phyloP scores from a whole-genome alignment of 1,139 yeast species.

The Yamadazyma buinensis region DNA sequence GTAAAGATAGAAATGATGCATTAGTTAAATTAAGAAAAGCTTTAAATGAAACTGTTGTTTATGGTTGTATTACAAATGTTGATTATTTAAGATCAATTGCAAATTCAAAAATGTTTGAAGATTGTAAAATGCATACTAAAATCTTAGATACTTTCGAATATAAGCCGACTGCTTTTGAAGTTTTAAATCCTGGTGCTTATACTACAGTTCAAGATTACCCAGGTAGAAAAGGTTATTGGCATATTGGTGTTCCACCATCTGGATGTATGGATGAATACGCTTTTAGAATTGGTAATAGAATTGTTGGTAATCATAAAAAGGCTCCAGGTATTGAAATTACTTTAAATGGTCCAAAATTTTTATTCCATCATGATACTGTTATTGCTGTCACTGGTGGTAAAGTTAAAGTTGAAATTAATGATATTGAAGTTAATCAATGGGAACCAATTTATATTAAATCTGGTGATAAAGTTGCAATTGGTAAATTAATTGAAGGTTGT shows the following conservation, averaged over 20 bases:
- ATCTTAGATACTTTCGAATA: constrained; percentile 81
- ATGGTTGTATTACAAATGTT: constrained; percentile 85
- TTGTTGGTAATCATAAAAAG: constrained; percentile 77
- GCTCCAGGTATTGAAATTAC: constrained; percentile 93
- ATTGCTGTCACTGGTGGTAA: constrained; percentile 86
- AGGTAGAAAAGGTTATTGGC: constrained; percentile 87
- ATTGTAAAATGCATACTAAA: constrained; percentile 82
- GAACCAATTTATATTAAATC: constrained; percentile 63
- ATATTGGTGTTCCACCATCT: constrained; percentile 93
- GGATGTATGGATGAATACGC: constrained; percentile 97
- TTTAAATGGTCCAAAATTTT: constrained; percentile 76
- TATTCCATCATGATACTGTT: constrained; percentile 76
- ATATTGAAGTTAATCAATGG: constrained; percentile 51
- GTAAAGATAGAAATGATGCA: constrained; percentile 83
- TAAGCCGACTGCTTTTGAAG: constrained; percentile 78
- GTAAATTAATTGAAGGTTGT: constrained; percentile 79
- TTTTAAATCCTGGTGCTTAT: constrained; percentile 84
- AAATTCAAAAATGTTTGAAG: constrained; percentile 75
- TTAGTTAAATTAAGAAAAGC: constrained; percentile 73
- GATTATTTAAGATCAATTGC: constrained; percentile 88
- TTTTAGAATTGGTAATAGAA: constrained; percentile 81
- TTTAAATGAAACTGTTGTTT: constrained; percentile 77
- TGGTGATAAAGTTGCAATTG: constrained; percentile 78
- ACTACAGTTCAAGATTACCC: constrained; percentile 97
- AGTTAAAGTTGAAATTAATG: constrained; percentile 65